phyloP scores from a whole-genome alignment of 1,139 yeast genomes.

The Keqinozyma sinolaborantium region DNA sequence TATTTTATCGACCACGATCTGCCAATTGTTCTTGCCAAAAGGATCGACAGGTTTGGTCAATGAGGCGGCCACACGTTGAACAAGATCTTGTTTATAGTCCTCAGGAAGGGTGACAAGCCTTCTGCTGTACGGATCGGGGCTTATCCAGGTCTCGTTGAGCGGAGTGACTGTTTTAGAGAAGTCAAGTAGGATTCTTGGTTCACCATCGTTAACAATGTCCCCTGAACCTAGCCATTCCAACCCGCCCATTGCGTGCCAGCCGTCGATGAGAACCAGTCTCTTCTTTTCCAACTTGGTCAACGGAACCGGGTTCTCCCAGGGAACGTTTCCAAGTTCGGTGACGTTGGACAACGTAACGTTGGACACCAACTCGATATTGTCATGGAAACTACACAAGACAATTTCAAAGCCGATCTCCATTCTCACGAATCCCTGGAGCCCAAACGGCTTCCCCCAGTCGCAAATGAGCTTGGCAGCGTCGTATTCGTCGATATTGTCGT shows the following conservation, averaged over 20 bases:
- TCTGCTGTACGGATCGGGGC: constrained; percentile 44
- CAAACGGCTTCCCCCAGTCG: constrained; percentile 47
- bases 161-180: constrained; percentile 48
- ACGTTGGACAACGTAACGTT: constrained; percentile 33
- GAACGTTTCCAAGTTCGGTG: constrained; percentile 15
- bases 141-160: constrained; percentile 41
- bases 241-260: constrained; percentile 15
- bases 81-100: constrained; percentile 27
- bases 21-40: constrained; percentile 48
- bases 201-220: constrained; percentile 38
- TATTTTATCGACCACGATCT: constrained; percentile 39
- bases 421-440: constrained; percentile 49
- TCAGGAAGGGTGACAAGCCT: constrained; percentile 35
- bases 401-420: constrained; percentile 56
- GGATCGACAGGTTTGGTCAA: constrained; percentile 29
- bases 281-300: neutral
- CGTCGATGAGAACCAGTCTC: neutral
- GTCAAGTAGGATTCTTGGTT: constrained; percentile 44
- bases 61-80: constrained; percentile 24
- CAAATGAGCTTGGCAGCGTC: constrained; percentile 45
- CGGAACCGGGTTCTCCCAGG: neutral
- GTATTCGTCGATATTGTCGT: constrained; percentile 21
- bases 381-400: constrained; percentile 47
- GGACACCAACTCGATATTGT: constrained; percentile 34
- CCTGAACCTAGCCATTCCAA: constrained; percentile 46